Conservation (phyloP, 1,284 basidiomycete species). For the Schizopora paradoxa region DNA sequence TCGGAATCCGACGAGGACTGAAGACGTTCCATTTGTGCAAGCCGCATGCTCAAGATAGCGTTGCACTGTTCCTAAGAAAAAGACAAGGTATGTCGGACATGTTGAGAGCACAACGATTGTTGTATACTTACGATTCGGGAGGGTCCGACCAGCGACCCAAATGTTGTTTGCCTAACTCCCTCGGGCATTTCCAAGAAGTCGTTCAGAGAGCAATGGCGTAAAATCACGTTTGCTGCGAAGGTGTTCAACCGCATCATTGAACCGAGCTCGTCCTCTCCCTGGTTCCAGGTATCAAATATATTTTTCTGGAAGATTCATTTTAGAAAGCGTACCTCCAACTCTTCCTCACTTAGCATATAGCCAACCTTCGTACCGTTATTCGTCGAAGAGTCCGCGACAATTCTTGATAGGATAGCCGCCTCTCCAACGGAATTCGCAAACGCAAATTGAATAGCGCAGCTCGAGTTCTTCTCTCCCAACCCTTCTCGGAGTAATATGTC, state of each 20-base stretch:
- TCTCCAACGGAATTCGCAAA: conserved; percentile 57
- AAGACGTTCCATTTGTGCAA: conserved; percentile 3
- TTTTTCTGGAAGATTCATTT: neutral
- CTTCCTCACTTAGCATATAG: no score
- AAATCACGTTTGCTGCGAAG: conserved; percentile 57
- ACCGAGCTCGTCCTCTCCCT: conserved; percentile 55
- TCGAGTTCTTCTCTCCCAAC: conserved; percentile 52
- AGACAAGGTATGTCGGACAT: neutral
- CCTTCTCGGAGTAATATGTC: conserved; percentile 35
- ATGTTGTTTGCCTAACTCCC: conserved; percentile 42
- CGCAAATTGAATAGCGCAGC: conserved; percentile 43
- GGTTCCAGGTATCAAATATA: conserved; percentile 11
- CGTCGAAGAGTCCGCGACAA: conserved; percentile 6
- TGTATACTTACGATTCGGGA: conserved; percentile 46
- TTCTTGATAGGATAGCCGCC: conserved; percentile 35
- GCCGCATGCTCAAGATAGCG: conserved; percentile 4
- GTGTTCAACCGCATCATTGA: conserved; percentile 55
- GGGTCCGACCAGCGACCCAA: conserved; percentile 44
- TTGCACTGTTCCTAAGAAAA: conserved; percentile 10
- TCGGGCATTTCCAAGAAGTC: conserved; percentile 48
- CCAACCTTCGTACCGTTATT: conserved; percentile 27
- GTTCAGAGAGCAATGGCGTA: conserved; percentile 49
- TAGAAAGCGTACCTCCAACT: conserved; percentile 42
- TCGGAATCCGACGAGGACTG: conserved; percentile 4
- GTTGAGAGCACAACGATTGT: neutral